Conservation (phyloP, 345 rosid genomes). For the Sonneratia caseolaris region DNA sequence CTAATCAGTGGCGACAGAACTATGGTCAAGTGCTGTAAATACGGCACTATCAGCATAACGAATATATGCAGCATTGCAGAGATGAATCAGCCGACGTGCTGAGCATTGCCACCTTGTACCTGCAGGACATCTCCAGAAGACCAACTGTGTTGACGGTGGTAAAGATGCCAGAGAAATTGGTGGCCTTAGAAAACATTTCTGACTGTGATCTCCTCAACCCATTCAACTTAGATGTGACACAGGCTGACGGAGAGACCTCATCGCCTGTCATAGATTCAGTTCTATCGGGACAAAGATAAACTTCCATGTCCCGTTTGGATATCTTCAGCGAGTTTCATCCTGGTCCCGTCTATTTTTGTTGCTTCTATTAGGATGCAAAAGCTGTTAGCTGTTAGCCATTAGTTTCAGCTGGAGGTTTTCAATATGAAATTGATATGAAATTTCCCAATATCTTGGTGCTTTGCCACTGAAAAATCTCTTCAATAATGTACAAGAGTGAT, state of each 20-base stretch:
- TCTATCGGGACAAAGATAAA: neutral
- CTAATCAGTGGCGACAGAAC: too few relatives aligned
- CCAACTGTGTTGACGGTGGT: slow-evolving; percentile 9
- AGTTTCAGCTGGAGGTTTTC: too few relatives aligned
- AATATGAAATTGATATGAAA: too few relatives aligned
- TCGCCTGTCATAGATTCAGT: neutral
- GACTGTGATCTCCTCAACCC: slow-evolving; percentile 3
- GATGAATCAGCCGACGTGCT: slow-evolving; percentile 11
- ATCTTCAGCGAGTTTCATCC: too few relatives aligned
- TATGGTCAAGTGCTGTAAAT: too few relatives aligned
- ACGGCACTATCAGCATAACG: neutral
- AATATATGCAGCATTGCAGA: neutral
- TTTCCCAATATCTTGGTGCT: too few relatives aligned
- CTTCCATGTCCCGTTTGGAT: too few relatives aligned
- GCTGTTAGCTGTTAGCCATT: neutral
- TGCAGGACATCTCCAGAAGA: slow-evolving; percentile 8
- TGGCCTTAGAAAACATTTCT: slow-evolving; percentile 3
- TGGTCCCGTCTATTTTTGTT: too few relatives aligned
- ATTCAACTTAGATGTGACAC: neutral
- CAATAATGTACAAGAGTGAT: neutral
- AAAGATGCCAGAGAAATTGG: slow-evolving; percentile 7
- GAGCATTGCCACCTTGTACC: slow-evolving; percentile 7
- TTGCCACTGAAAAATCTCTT: too few relatives aligned
- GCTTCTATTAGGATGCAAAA: neutral
- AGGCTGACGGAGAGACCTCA: neutral